Evolutionary conservation across 495 filamentous ascomycete species (phyloP), one percentile per base, ranked within the genome.

Genomic region (Astrothelium macrocarpum): DNA sequence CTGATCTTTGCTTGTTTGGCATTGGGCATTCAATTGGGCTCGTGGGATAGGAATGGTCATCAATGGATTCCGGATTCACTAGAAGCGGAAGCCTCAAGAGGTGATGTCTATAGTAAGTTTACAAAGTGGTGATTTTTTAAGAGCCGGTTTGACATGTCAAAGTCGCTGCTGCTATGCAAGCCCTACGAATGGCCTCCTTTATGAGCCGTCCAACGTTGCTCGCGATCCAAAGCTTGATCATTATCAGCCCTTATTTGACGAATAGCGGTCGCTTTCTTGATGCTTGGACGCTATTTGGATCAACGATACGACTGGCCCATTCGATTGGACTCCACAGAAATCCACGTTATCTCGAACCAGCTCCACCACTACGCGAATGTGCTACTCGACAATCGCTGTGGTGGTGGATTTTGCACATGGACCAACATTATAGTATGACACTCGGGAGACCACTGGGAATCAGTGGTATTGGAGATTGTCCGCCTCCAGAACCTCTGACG

Each of bases 321-420:
- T 71, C 72, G 0, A 73, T 76, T 45, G 74, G 74, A 0, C 66
- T 80, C 34, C 78, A 80, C 58, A 76, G 78, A 14, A 73, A 79
- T 67, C 78, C 76, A 10, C 74, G 71, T 59, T 74, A 72, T 43
- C 71, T 79, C 29, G 77, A 78, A 60, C 75, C 76, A 2, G 70
- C 73, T 18, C 75, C 76, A n/a, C 70, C 76, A 25, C 66, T 73
- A 1, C 71, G 72, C 25, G 76, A 80, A 65, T 71, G 71, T 53
- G 65, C 69, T 14, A 63, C 73, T 31, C 73, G 78, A 7, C 74
- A 75, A 59, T 71, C 73, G 32, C 67, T 80, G 2, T 80, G 78
- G 78, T 80, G 78, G 78, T 79, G 78, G 78, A 78, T 80, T 68
- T 68, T 80, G 53, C 75, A 79, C 63, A 78, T 79, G 78, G 78